A percentile compares a stretch with the other conserved stretches of the same genome.
Conservation (phyloP, 305 asterid species). For the Galium porrigens region DNA sequence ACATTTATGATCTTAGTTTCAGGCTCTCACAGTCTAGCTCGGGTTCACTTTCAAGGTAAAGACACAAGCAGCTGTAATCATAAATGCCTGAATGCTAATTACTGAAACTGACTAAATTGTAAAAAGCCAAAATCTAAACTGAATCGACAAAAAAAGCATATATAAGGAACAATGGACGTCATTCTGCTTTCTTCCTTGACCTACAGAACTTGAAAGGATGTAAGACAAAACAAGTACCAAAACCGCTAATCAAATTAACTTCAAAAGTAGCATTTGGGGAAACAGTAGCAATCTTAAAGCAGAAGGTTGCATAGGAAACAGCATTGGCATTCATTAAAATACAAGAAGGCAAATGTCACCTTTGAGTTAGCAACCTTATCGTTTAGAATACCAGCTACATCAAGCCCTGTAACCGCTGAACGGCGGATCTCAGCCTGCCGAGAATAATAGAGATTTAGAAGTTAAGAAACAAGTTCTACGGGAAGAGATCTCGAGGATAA, state of each 20-base stretch:
- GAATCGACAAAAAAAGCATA: background rate
- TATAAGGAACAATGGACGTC: no score
- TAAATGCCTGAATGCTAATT: background rate
- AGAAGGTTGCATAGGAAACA: background rate
- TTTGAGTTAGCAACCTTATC: slow-evolving; percentile 48
- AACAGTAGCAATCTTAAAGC: background rate
- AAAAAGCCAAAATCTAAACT: background rate
- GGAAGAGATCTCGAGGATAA: background rate
- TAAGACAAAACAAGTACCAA: no score
- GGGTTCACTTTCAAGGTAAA: background rate
- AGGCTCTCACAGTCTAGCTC: background rate
- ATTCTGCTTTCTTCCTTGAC: no score
- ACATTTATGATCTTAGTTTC: background rate
- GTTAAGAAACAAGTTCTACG: background rate
- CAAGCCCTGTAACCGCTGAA: slow-evolving; percentile 49
- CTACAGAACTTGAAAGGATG: background rate
- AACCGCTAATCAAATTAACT: background rate
- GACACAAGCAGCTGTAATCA: background rate
- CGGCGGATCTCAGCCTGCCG: slow-evolving; percentile 62
- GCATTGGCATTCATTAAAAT: background rate
- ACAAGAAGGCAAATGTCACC: slow-evolving; percentile 26
- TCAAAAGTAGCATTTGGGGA: background rate
- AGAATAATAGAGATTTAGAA: slow-evolving; percentile 7
- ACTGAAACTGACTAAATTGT: background rate
- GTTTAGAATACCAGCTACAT: slow-evolving; percentile 34